These are phyloP conservation scores for Metschnikowia baotianmanensis DNA, from an alignment of 805 yeast species.

Conservation along the genomic window DNA sequence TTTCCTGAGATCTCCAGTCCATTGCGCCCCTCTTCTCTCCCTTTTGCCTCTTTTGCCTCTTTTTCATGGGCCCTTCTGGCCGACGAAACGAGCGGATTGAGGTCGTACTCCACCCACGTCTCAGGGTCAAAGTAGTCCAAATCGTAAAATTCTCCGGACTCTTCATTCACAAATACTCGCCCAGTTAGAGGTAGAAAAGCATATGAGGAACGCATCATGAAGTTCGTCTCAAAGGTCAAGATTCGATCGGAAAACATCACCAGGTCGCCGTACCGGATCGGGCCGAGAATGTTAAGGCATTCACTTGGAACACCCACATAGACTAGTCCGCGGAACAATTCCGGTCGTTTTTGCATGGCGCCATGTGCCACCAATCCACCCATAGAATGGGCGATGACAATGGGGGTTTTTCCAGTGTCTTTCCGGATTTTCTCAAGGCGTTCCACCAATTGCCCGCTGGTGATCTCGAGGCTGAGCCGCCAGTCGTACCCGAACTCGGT, in stretches of 20 bases:
- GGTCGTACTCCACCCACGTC: constrained; percentile 71
- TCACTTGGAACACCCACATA: constrained; percentile 84
- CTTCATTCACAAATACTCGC: constrained; percentile 62
- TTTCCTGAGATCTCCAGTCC: too few species aligned
- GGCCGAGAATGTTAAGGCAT: constrained; percentile 85
- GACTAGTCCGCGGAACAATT: constrained; percentile 67
- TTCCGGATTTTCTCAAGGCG: constrained; percentile 46
- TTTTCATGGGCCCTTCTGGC: constrained; percentile 23
- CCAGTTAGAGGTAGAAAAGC: constrained; percentile 77
- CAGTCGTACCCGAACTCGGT: constrained; percentile 91
- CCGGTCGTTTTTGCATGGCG: constrained; percentile 66
- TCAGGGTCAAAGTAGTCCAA: constrained; percentile 79
- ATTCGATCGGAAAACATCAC: constrained; percentile 72
- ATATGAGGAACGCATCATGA: constrained; percentile 84
- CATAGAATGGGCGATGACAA: constrained; percentile 89
- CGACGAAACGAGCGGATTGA: constrained; percentile 69
- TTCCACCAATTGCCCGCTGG: constrained; percentile 50
- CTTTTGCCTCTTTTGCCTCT: constrained; percentile 2
- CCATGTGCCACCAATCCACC: constrained; percentile 88
- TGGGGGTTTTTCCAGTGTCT: constrained; percentile 53
- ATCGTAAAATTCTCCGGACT: constrained; percentile 55
- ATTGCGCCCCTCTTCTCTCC: too few species aligned
- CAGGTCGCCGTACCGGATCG: constrained; percentile 76
- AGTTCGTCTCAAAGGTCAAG: constrained; percentile 76
- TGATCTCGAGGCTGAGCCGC: constrained; percentile 68